Evolutionary conservation across 371 early-diverging fungal genomes (phyloP), one percentile per base, ranked within the genome.

Genomic region (Mortierella sp.): DNA sequence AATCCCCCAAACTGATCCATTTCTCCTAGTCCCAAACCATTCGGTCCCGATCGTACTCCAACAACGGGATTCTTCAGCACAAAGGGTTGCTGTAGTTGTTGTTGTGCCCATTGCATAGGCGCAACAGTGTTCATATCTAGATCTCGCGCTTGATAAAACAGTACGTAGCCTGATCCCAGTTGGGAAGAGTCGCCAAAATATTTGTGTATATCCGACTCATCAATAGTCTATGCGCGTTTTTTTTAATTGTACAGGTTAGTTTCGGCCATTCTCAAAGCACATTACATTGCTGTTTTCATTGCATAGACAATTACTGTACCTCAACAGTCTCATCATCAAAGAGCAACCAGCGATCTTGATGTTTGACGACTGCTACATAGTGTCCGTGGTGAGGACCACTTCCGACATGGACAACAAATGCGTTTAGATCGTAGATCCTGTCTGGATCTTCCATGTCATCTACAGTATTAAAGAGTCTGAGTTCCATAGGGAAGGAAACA

Each of bases 371-470:
- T 0, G 96, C 88, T 7, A 98, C 93, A 85, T 98, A 98, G 80
- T 98, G 99, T 4, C 99, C 99, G 84, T 97, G 97, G 71, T 97
- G 90, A n/a, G 96, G 97, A 0, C 97, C 97, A 80, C 96, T 93
- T 65, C 99, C 99, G 71, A 98, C 93, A 77, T 98, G 99, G 33
- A 98, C 95, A 40, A 97, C 96, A 55, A 97, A 92, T 0, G 95
- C 96, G 86, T 93, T 93, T 57, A 98, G 87, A 64, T 92, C 87
- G 73, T 98, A 98, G 66, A 97, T 88, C 59, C 94, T 86, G 73
- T 96, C 92, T 0, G 95, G 90, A 82, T 97, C 93, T 22, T 93
- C 94, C 45, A 95, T 93, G 65, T 94, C 95, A 70, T 97, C 96
- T 83, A 95, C 95, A 7, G 97, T 96, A 83, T 98, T 97, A 72